These are phyloP conservation scores for Metahyphopichia silvanorum DNA, from an alignment of 805 yeast genomes.

Conservation along the genomic window DNA sequence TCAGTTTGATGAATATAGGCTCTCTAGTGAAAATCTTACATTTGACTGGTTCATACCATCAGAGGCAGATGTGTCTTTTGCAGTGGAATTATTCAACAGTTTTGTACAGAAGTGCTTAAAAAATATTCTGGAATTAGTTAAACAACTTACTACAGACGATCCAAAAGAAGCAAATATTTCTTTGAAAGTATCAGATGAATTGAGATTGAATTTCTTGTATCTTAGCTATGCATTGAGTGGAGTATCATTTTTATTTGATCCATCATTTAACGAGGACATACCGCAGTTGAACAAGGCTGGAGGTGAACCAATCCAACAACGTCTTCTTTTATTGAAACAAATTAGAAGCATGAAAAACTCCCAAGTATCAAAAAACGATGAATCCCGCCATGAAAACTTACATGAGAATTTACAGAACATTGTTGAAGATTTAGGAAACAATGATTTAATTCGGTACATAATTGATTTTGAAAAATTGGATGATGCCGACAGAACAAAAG, in stretches of 20 bases:
- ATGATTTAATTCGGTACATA: slow-evolving; percentile 14
- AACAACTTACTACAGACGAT: slow-evolving; percentile 14
- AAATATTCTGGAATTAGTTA: slow-evolving; percentile 37
- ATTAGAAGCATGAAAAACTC: slow-evolving; percentile 22
- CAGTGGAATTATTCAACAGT: slow-evolving; percentile 53
- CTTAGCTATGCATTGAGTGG: slow-evolving; percentile 67
- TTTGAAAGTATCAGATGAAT: slow-evolving; percentile 44
- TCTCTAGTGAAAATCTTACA: slow-evolving; percentile 44
- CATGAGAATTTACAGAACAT: slow-evolving; percentile 33
- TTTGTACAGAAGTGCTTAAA: slow-evolving; percentile 44
- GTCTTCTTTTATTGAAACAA: slow-evolving; percentile 31
- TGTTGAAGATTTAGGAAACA: slow-evolving; percentile 25
- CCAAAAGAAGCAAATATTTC: slow-evolving; percentile 14
- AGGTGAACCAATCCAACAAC: slow-evolving; percentile 29
- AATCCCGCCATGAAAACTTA: slow-evolving; percentile 20
- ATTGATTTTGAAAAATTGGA: slow-evolving; percentile 13
- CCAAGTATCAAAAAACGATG: slow-evolving; percentile 16
- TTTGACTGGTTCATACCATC: slow-evolving; percentile 79
- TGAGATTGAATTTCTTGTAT: slow-evolving; percentile 54
- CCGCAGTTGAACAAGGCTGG: slow-evolving; percentile 32
- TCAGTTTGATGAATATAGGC: slow-evolving; percentile 54
- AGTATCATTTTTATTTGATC: slow-evolving; percentile 67
- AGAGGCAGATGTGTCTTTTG: slow-evolving; percentile 52
- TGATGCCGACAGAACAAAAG: slow-evolving; percentile 8
- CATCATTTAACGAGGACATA: slow-evolving; percentile 53